Percentiles rank a stretch among this genome's conserved stretches.
phyloP scores from a whole-genome alignment of 148 eudicot species.

The Camellia japonica region DNA sequence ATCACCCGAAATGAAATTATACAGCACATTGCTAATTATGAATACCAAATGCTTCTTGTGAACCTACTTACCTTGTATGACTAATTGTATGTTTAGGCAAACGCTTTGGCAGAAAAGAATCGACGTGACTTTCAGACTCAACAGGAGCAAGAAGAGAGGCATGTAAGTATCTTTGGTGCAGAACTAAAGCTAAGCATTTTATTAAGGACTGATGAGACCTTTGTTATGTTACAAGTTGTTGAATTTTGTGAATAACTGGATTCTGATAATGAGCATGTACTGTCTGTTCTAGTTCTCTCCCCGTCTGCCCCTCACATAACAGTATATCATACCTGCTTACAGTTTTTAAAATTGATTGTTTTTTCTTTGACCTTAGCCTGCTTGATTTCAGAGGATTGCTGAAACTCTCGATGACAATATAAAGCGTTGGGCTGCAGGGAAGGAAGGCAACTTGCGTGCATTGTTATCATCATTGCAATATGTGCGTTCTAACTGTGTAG shows the following conservation, averaged over 20 bases:
- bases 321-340: neutral
- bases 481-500: slow-evolving; percentile 30
- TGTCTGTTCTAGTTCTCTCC: neutral
- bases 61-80: neutral
- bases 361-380: slow-evolving; percentile 1
- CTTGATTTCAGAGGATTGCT: slow-evolving; percentile 61
- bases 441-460: slow-evolving; percentile 90
- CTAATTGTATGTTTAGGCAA: slow-evolving; percentile 36
- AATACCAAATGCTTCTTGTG: neutral
- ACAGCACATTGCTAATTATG: no score
- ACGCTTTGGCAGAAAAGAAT: slow-evolving; percentile 73
- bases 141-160: slow-evolving; percentile 79
- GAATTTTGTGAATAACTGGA: neutral
- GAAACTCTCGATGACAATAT: slow-evolving; percentile 58
- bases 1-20: no score
- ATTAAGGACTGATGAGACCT: neutral
- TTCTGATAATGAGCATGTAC: neutral
- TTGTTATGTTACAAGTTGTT: neutral
- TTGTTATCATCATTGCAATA: slow-evolving; percentile 69
- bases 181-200: neutral
- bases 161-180: slow-evolving; percentile 44
- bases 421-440: slow-evolving; percentile 89
- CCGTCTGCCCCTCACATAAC: neutral
- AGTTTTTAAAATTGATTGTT: neutral
- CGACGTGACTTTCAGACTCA: slow-evolving; percentile 68